phyloP scores from a whole-genome alignment of 139 green algal genomes.

The Microglena sp. region DNA sequence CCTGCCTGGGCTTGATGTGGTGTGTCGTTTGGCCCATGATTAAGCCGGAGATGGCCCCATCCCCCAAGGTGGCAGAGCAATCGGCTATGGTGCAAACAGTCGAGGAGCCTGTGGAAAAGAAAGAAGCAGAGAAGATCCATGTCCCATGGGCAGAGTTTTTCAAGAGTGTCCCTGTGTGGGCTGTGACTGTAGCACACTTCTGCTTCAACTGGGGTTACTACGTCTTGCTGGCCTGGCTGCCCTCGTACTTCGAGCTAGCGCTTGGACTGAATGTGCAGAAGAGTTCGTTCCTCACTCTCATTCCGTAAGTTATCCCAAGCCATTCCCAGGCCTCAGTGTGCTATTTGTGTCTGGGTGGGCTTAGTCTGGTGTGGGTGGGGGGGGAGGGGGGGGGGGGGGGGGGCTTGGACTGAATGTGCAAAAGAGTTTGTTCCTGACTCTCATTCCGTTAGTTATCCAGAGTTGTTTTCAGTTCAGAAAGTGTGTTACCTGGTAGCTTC shows the following conservation, averaged over 20 bases:
- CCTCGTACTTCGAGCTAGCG: constrained; percentile 89
- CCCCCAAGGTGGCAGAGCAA: not conserved
- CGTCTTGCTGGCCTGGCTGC: constrained; percentile 92
- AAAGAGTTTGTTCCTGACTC: too few relatives aligned
- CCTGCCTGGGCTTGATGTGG: constrained; percentile 82
- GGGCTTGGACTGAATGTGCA: too few relatives aligned
- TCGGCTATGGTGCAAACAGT: not conserved
- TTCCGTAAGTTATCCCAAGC: too few relatives aligned
- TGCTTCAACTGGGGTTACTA: constrained; percentile 98
- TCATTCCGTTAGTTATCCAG: too few relatives aligned
- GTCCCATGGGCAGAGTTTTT: constrained; percentile 89
- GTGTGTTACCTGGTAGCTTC: too few relatives aligned
- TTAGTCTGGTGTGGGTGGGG: too few relatives aligned
- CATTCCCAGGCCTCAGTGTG: too few relatives aligned
- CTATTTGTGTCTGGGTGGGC: too few relatives aligned
- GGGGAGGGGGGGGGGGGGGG: too few relatives aligned
- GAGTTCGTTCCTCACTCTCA: constrained; percentile 62
- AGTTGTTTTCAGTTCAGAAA: too few relatives aligned
- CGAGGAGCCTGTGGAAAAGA: constrained; percentile 15
- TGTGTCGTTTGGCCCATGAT: constrained; percentile 63
- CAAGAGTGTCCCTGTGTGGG: constrained; percentile 63
- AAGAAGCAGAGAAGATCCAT: constrained; percentile 13
- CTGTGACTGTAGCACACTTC: constrained; percentile 92
- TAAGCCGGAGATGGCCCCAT: constrained; percentile 55
- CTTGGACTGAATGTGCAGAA: constrained; percentile 78